Base-by-base conservation (phyloP, 2,329 filamentous ascomycete genomes). In the Fusarium mangiferae region DNA sequence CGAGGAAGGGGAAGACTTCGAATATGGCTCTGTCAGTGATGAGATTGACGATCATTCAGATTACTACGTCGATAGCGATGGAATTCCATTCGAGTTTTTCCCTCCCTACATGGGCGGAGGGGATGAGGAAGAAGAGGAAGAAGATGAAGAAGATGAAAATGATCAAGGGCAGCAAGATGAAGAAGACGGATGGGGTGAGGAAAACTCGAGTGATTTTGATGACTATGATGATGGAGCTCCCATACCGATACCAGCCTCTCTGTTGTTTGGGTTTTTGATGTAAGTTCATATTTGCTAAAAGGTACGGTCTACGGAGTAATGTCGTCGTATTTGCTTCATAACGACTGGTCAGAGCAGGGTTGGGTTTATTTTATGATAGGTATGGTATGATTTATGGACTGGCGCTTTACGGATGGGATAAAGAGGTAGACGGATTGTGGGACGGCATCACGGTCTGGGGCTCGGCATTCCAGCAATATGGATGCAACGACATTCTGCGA, bases 251-350 rank as follows among this genome's bases (percentile, higher is more conserved):
- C 54, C 76, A n/a, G 57, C 74, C 9, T 71, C 73, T 13, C 44
- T 78, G 18, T 55, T 78, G 15, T 46, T 78, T 62, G 65, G 76
- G 38, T 71, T 78, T 46, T 62, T 75, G 28, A 74, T 77, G 68
- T 78, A 63, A 72, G 56, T 49, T 45, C 18, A 28, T 28, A 22
- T 54, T 24, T 28, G 35, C 35, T 56, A 36, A 45, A 51, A 75
- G 35, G 61, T 30, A 51, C 18, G 26, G 26, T 35, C 41, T 39
- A 51, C 18, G 30, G 26, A 28, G 41, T 39, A 24, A 35, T 57
- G 22, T 61, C 46, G 35, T 28, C 58, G 45, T 45, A 11, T 58
- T 54, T 56, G 35, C 58, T 58, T 61, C 39, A 41, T 55, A 49
- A 35, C 46, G 65, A 49, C 35, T 44, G 28, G 35, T 42, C 17